These are phyloP conservation scores for Setomelanomma holmii DNA, from an alignment of 2,329 filamentous ascomycete genomes.

Conservation along the genomic window DNA sequence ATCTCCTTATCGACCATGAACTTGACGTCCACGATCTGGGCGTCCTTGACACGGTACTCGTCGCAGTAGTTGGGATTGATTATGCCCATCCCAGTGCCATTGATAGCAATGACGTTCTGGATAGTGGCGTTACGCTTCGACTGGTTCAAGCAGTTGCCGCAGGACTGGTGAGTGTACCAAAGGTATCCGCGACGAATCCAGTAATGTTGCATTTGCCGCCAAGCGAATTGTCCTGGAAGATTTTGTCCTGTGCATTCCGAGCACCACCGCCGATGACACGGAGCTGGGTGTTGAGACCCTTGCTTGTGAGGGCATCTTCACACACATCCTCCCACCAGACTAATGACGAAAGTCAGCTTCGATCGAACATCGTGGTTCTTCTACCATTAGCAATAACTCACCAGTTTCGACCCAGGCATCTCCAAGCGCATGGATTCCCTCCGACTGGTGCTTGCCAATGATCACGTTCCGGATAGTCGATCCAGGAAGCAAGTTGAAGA, in stretches of 20 bases:
- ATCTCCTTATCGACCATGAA: conserved; percentile 35
- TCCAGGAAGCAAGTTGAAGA: conserved; percentile 31
- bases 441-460: conserved; percentile 35
- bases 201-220: conserved; percentile 33
- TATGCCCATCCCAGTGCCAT: conserved; percentile 36
- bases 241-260: conserved; percentile 34
- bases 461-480: conserved; percentile 31
- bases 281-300: conserved; percentile 34
- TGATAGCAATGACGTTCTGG: conserved; percentile 32
- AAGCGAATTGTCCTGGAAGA: conserved; percentile 25
- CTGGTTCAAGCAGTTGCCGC: conserved; percentile 36
- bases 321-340: conserved; percentile 39
- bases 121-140: conserved; percentile 36
- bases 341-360: background rate
- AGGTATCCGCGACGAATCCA: conserved; percentile 33
- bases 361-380: background rate
- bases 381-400: conserved; percentile 15
- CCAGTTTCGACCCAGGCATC: conserved; percentile 39
- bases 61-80: conserved; percentile 35
- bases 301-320: conserved; percentile 32
- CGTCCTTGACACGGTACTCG: conserved; percentile 33
- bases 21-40: conserved; percentile 24
- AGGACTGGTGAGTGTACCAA: conserved; percentile 34
- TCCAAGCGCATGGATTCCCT: conserved; percentile 33
- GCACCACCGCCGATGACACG: conserved; percentile 36